Percentiles rank a stretch among this genome's conserved stretches.
Evolutionary conservation across 2,329 filamentous ascomycete genomes (phyloP).

Genomic region (Colletotrichum sp.): DNA sequence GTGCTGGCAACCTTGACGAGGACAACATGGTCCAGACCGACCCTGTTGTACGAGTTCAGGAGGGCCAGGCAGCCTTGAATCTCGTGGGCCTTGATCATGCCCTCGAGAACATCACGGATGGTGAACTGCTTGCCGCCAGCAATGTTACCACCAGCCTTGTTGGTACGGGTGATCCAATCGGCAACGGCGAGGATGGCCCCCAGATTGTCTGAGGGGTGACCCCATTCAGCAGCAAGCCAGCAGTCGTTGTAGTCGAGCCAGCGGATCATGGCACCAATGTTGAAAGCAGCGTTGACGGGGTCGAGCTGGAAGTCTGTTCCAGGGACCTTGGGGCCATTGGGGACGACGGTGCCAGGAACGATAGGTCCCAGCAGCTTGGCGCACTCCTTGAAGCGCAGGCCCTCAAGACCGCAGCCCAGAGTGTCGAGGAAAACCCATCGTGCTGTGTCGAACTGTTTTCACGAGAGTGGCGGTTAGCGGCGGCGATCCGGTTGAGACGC

Average conservation of each 20-base stretch:
- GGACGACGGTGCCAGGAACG: conserved; percentile 88
- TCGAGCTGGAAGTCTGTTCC: conserved; percentile 95
- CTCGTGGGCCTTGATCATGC: conserved; percentile 99
- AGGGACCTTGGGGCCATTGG: conserved; percentile 88
- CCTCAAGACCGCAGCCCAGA: conserved; percentile 94
- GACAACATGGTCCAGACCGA: conserved; percentile 96
- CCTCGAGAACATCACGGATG: conserved; percentile 89
- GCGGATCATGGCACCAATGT: conserved; percentile 98
- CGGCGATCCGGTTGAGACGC: conserved; percentile 21
- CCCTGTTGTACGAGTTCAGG: conserved; percentile 99
- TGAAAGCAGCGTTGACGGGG: conserved; percentile 95
- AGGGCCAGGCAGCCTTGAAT: conserved; percentile 97
- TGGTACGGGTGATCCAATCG: conserved; percentile 96
- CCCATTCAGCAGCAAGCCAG: conserved; percentile 99
- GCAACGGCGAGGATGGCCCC: conserved; percentile 96
- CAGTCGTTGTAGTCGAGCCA: conserved; percentile 99
- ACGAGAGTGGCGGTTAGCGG: conserved; percentile 28
- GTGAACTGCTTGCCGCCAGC: conserved; percentile 89
- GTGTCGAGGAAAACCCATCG: conserved; percentile 97
- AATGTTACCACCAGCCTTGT: conserved; percentile 76
- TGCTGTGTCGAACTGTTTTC: conserved; percentile 83
- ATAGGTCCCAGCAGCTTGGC: conserved; percentile 91
- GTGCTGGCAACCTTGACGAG: conserved; percentile 97
- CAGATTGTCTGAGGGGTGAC: conserved; percentile 97
- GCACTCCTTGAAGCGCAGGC: conserved; percentile 94